phyloP scores from a whole-genome alignment of 257 asterid species.

The Ophiorrhiza pumila region DNA sequence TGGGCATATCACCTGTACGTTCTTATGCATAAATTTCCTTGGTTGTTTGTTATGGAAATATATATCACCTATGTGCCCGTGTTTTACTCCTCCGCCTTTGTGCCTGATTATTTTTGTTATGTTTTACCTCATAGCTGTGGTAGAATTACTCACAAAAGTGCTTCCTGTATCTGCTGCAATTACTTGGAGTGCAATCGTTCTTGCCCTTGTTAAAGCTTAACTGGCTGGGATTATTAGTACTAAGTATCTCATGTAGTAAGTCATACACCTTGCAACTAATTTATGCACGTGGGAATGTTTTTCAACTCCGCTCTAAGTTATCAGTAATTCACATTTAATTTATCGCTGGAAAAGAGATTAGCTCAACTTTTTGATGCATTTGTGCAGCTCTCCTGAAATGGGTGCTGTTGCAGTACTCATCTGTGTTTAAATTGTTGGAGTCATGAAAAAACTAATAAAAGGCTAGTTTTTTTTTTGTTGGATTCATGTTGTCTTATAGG shows the following conservation, averaged over 20 bases:
- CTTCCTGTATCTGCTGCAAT: background rate
- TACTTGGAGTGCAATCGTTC: background rate
- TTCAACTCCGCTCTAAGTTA: background rate
- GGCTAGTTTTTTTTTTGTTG: background rate
- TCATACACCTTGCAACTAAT: background rate
- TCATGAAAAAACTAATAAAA: background rate
- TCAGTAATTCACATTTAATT: background rate
- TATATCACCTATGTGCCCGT: background rate
- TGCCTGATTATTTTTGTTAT: background rate
- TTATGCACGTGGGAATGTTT: background rate
- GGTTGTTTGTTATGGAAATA: background rate
- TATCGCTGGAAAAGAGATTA: background rate
- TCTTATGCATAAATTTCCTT: constrained; percentile 16
- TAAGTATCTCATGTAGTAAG: background rate
- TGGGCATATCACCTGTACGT: constrained; percentile 83
- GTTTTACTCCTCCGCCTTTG: background rate
- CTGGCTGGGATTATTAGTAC: background rate
- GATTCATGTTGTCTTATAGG: background rate
- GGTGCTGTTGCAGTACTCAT: background rate
- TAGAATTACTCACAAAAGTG: background rate
- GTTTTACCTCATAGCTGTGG: background rate
- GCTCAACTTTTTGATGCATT: background rate
- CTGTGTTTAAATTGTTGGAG: background rate
- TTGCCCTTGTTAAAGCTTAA: background rate
- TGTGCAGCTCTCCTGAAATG: background rate